These are phyloP conservation scores for Stagonosporopsis tanaceti DNA, from an alignment of 2,329 filamentous ascomycete species.

Conservation along the genomic window DNA sequence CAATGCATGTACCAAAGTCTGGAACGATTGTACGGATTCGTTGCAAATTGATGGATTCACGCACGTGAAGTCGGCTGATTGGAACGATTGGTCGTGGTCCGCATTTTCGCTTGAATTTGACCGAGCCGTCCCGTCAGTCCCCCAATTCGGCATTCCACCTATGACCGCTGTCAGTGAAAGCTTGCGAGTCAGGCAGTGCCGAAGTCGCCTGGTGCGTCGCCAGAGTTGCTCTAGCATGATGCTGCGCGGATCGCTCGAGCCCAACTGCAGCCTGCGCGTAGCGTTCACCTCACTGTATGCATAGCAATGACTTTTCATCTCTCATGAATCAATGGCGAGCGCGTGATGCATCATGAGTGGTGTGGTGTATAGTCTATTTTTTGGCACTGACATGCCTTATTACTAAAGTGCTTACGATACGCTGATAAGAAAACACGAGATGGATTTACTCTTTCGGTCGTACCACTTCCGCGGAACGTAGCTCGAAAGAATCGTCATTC, in stretches of 20 bases:
- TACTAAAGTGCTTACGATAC: slow-evolving; percentile 3
- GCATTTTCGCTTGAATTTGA: slow-evolving; percentile 15
- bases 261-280: neutral
- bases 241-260: neutral
- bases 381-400: neutral
- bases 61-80: neutral
- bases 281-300: neutral
- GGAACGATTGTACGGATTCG: neutral
- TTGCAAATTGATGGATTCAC: neutral
- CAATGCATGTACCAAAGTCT: slow-evolving; percentile 3
- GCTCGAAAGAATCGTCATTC: slow-evolving; percentile 32
- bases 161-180: slow-evolving; percentile 16
- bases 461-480: slow-evolving; percentile 25
- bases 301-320: slow-evolving; percentile 12
- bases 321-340: neutral
- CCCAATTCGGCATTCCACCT: slow-evolving; percentile 1
- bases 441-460: slow-evolving; percentile 17
- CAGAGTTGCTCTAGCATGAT: neutral
- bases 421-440: neutral
- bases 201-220: slow-evolving; percentile 8
- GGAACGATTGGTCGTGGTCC: neutral
- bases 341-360: neutral
- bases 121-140: slow-evolving; percentile 15
- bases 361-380: neutral
- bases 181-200: slow-evolving; percentile 14